Conservation (phyloP, 345 rosid species). For the Raphanus sativus region DNA sequence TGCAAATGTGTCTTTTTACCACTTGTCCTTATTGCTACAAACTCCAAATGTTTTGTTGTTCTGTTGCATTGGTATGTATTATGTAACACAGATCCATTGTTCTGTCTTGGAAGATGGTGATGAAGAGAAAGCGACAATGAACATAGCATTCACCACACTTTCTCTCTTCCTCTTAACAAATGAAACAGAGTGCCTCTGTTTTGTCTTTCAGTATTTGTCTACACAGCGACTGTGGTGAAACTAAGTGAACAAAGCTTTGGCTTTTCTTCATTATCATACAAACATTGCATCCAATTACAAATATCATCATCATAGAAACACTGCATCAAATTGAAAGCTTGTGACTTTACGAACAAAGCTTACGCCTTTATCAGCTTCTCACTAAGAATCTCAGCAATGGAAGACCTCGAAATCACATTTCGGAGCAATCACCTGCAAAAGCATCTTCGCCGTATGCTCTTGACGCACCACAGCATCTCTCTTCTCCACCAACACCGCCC, state of each 20-base stretch:
- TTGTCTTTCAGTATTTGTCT: neutral
- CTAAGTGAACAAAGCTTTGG: neutral
- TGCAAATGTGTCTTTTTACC: conserved; percentile 4
- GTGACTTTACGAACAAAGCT: conserved; percentile 1
- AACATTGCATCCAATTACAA: too few species aligned
- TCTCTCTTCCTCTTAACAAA: conserved; percentile 21
- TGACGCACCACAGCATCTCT: conserved; percentile 41
- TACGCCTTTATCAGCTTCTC: neutral
- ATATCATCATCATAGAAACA: neutral
- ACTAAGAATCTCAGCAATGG: conserved; percentile 37
- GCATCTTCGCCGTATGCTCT: conserved; percentile 48
- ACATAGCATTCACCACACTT: conserved; percentile 1
- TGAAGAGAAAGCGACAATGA: conserved; percentile 31
- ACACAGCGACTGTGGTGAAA: too few species aligned
- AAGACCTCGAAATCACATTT: conserved; percentile 59
- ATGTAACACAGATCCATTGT: conserved; percentile 41
- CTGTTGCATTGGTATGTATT: conserved; percentile 40
- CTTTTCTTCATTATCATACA: too few species aligned
- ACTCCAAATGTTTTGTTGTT: conserved; percentile 19
- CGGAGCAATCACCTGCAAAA: conserved; percentile 58
- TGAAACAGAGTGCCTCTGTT: neutral
- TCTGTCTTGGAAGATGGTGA: conserved; percentile 43
- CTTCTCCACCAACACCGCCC: neutral
- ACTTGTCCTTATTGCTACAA: neutral
- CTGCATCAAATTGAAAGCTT: neutral